A percentile compares a stretch with the other conserved stretches of the same genome.
Evolutionary conservation across 768 basidiomycete species (phyloP).

Genomic region (Crucibulum laeve): DNA sequence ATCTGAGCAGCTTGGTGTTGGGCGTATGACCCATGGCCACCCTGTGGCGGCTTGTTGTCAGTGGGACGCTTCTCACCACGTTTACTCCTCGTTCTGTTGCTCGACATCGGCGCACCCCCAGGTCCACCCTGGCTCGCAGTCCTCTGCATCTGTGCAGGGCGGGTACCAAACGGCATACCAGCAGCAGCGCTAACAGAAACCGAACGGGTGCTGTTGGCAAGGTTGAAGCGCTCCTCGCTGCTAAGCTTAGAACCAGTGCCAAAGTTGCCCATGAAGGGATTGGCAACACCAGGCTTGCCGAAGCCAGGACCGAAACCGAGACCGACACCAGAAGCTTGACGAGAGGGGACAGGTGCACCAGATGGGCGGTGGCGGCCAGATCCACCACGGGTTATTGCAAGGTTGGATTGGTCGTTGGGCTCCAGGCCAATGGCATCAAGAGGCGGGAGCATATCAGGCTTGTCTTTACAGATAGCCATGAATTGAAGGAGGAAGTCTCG

Average conservation of each 20-base stretch:
- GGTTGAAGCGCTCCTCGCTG: conserved; percentile 66
- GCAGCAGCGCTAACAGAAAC: conserved; percentile 51
- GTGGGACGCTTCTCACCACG: conserved; percentile 80
- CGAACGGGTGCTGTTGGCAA: conserved; percentile 43
- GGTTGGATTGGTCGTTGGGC: conserved; percentile 53
- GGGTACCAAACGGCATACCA: conserved; percentile 42
- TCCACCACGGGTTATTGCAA: conserved; percentile 53
- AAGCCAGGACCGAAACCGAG: conserved; percentile 39
- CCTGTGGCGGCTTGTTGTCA: conserved; percentile 38
- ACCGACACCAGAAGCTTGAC: conserved; percentile 44
- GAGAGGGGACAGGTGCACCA: conserved; percentile 36
- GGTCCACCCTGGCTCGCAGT: conserved; percentile 65
- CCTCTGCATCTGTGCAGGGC: conserved; percentile 60
- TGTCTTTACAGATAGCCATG: conserved; percentile 92
- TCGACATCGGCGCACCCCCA: conserved; percentile 41
- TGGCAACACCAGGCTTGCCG: conserved; percentile 40
- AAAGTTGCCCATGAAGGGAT: conserved; percentile 66
- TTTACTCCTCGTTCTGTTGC: conserved; percentile 70
- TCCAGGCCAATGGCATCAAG: conserved; percentile 91
- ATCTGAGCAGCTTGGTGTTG: conserved; percentile 20
- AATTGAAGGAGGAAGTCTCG: conserved; percentile 98
- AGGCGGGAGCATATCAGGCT: conserved; percentile 85
- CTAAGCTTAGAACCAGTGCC: conserved; percentile 46
- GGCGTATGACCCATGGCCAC: conserved; percentile 32
- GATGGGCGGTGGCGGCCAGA: conserved; percentile 59